Conservation (phyloP, 2,329 filamentous ascomycete species). For the Pezicula neosporulosa region DNA sequence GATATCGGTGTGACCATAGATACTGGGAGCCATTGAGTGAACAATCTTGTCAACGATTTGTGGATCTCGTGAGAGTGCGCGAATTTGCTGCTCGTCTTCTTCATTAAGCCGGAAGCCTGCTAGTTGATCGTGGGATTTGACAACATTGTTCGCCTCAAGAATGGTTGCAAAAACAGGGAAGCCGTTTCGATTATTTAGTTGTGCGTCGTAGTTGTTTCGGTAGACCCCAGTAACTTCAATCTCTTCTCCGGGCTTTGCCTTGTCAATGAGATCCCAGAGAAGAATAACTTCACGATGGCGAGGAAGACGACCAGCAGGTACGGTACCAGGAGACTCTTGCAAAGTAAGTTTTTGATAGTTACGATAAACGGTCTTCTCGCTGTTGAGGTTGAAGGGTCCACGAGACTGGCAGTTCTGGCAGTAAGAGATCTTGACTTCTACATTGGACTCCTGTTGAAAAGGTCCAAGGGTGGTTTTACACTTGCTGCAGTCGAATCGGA, state of each 20-base stretch:
- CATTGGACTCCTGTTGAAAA: conserved; percentile 95
- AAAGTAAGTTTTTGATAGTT: conserved; percentile 98
- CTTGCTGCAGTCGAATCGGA: conserved; percentile 96
- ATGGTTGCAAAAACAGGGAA: conserved; percentile 99
- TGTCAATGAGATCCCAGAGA: conserved; percentile 95
- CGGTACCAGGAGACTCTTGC: conserved; percentile 94
- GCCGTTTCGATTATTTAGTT: conserved; percentile 96
- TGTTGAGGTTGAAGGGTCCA: conserved; percentile 92
- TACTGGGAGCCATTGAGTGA: conserved; percentile 90
- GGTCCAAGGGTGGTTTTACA: conserved; percentile 89
- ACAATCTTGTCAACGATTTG: conserved; percentile 92
- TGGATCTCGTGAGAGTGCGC: conserved; percentile 81
- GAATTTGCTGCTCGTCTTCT: conserved; percentile 89
- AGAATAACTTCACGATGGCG: conserved; percentile 92
- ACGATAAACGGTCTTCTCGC: conserved; percentile 95
- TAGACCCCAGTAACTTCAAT: conserved; percentile 97
- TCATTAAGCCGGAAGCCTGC: conserved; percentile 95
- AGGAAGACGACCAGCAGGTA: conserved; percentile 90
- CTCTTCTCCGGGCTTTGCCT: conserved; percentile 94
- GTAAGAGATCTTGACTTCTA: conserved; percentile 93
- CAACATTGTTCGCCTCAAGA: conserved; percentile 92
- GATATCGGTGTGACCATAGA: conserved; percentile 94
- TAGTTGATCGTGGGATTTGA: conserved; percentile 96
- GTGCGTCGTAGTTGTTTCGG: conserved; percentile 96
- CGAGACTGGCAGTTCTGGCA: conserved; percentile 96